Base-by-base conservation (phyloP, 257 asterid genomes). In the Rubia yunnanensis region DNA sequence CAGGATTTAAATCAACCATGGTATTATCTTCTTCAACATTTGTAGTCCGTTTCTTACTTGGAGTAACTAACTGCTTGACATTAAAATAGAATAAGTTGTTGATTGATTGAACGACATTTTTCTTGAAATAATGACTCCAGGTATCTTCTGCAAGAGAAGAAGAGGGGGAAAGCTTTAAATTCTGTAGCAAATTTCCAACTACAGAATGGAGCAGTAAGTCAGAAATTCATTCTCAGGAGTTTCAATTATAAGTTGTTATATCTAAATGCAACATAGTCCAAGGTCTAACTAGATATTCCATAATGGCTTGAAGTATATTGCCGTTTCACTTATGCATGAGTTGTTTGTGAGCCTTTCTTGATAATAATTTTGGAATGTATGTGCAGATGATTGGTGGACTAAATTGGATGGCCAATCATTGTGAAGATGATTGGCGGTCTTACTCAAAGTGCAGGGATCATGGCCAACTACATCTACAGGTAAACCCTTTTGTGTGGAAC, bases 191-290 rank as follows among this genome's bases (percentile, higher is more conserved):
- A 89, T 77, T 92, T 92, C 79, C 99, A 92, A 82, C 78, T 92
- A 73, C 99, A 89, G 73, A 92, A 92, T 72, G 99, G 99, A 75
- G 99, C 99, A 74, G 99, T 92, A 77, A 72, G 95, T 84, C 67
- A 38, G 73, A 34, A 64, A 65, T 35, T 56, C 54, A 60, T 20
- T 30, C 49, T 36, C 30, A 18, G 48, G 26, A 27, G 7, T 5
- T 26, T 35, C 31, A 3, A n/a, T 44, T 57, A 32, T 15, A 36
- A 54, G 23, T 24, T 9, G 10, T 24, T 46, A 54, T 27, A 39
- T 34, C 26, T 36, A 34, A 61, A 14, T 48, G 34, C 46, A 26
- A 41, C 15, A 15, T 17, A 23, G 38, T 39, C 38, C 49, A 27
- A 39, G 35, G 36, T 63, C 20, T 63, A 15, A 39, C 5, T 41